Conservation (phyloP, 108 stramenopile genomes). For the Nitzschia putrida region DNA sequence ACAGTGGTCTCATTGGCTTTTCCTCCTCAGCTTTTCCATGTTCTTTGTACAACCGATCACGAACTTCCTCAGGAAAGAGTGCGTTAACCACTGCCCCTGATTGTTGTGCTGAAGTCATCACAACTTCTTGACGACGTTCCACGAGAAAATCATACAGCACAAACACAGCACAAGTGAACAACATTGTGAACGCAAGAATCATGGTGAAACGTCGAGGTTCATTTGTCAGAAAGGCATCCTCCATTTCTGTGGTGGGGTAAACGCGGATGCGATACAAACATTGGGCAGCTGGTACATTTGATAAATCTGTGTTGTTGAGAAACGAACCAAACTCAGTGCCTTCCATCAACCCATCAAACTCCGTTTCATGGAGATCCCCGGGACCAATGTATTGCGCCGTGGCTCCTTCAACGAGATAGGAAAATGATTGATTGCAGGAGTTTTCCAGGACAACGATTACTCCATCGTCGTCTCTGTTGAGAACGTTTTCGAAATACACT, state of each 20-base stretch:
- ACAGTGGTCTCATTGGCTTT: no score
- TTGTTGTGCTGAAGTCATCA: no score
- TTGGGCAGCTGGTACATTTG: not conserved
- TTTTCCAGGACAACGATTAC: not conserved
- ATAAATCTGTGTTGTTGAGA: not conserved
- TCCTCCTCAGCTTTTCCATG: not conserved
- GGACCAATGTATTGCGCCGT: conserved; percentile 43
- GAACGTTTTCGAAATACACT: conserved; percentile 9
- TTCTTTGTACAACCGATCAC: not conserved
- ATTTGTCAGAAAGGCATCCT: no score
- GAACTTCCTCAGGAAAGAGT: conserved; percentile 12
- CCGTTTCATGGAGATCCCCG: conserved; percentile 56
- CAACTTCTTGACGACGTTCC: no score
- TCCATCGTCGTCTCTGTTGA: not conserved
- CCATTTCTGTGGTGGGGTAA: conserved; percentile 11
- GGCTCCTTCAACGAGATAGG: conserved; percentile 46
- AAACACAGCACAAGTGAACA: conserved; percentile 28
- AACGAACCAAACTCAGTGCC: not conserved
- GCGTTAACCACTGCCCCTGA: no score
- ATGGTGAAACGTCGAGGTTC: no score
- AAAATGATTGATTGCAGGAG: conserved; percentile 27
- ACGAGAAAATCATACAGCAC: conserved; percentile 38
- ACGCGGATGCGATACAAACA: conserved; percentile 1
- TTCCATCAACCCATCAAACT: conserved; percentile 30
- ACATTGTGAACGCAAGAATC: conserved; percentile 18